A percentile compares a stretch with the other conserved stretches of the same genome.
Evolutionary conservation across 371 early-diverging fungal species (phyloP).

Genomic region (Circinella minor): DNA sequence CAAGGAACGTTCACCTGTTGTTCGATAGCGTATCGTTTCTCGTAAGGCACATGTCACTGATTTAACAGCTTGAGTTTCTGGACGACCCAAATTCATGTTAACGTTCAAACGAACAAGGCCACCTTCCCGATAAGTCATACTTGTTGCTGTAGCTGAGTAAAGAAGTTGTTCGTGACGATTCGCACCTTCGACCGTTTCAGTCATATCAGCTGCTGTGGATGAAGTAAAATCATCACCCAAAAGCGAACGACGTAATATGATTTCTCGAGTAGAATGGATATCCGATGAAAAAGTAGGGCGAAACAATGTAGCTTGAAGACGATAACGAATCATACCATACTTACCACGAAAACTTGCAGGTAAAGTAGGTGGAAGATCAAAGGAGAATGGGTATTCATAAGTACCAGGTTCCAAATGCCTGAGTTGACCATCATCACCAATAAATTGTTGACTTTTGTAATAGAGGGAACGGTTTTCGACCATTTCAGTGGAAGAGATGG

Average conservation of each 20-base stretch:
- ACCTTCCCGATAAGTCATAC: conserved; percentile 51
- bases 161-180: conserved; percentile 32
- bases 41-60: conserved; percentile 51
- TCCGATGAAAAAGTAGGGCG: conserved; percentile 48
- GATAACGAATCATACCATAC: conserved; percentile 47
- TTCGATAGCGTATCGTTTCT: conserved; percentile 50
- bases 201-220: conserved; percentile 26
- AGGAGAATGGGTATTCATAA: conserved; percentile 41
- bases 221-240: conserved; percentile 29
- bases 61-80: conserved; percentile 36
- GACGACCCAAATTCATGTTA: conserved; percentile 34
- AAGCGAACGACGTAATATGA: conserved; percentile 43
- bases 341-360: conserved; percentile 52
- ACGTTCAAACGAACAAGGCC: conserved; percentile 47
- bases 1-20: conserved; percentile 28
- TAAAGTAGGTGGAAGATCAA: conserved; percentile 46
- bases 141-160: conserved; percentile 46
- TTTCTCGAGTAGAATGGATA: conserved; percentile 36
- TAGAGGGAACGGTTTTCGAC: conserved; percentile 41
- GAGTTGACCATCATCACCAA: conserved; percentile 41
- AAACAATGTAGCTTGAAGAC: conserved; percentile 37
- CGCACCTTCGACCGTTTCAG: conserved; percentile 36
- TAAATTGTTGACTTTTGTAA: conserved; percentile 33
- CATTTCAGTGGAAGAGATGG: conserved; percentile 35
- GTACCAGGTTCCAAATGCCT: conserved; percentile 38